Base-by-base conservation (phyloP, 164 flowering plant species). In the Liquidambar formosana region DNA sequence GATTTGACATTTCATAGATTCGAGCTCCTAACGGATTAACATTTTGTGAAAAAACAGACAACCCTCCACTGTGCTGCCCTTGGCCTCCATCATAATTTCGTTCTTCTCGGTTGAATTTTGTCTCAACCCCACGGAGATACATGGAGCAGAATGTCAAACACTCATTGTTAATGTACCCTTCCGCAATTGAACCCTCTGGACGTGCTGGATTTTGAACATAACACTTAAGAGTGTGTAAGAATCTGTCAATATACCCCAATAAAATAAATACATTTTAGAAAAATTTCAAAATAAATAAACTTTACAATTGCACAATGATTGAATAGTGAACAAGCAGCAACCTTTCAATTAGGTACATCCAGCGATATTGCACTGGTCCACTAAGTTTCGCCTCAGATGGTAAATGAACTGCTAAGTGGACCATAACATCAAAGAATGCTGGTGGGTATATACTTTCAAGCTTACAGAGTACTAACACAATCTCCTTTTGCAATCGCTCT, bases 381-480 rank as follows among this genome's bases (percentile, higher is more conserved):
- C n/a, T n/a, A n/a, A n/a, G n/a, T n/a, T n/a, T n/a, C n/a, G n/a
- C n/a, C n/a, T n/a, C n/a, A 33, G 4, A 33, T 33, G 41, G 41
- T 33, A 33, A 6, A 33, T 33, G 41, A 33, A 33, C 41, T n/a
- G n/a, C n/a, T n/a, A n/a, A n/a, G n/a, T n/a, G n/a, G n/a, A n/a
- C n/a, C n/a, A n/a, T n/a, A n/a, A n/a, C n/a, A n/a, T n/a, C n/a
- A n/a, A n/a, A n/a, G n/a, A n/a, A n/a, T n/a, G n/a, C n/a, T n/a
- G n/a, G n/a, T 0, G 61, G 65, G 19, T 64, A 69, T 3, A 64
- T 74, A 26, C 16, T 64, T 47, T 69, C 69, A 1, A 69, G n/a
- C 10, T 69, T 19, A 25, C 73, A 68, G 1, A 69, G 22, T 14
- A 44, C 69, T 12, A 14, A 0, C 11, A 22, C 10, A 22, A 26